A percentile compares a stretch with the other conserved stretches of the same genome.
Conservation (phyloP, 192 early-diverging fungal genomes). For the Backusella liffmaniae region DNA sequence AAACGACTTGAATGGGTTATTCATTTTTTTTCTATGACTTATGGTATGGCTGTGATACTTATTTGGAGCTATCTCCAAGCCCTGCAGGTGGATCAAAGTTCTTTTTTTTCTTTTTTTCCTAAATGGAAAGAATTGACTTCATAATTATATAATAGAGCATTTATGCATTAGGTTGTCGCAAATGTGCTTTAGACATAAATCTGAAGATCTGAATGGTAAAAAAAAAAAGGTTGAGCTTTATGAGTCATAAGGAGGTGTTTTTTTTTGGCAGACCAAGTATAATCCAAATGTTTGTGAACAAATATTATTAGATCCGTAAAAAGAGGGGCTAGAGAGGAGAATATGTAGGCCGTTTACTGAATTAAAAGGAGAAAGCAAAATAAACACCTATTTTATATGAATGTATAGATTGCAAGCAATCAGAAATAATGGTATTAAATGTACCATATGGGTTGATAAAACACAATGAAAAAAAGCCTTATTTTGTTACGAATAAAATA, state of each 20-base stretch:
- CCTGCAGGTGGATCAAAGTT: neutral
- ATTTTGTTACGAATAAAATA: too few relatives aligned
- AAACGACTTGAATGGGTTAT: neutral
- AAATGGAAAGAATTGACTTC: neutral
- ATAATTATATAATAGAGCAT: too few relatives aligned
- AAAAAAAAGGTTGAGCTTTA: neutral
- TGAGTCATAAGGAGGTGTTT: neutral
- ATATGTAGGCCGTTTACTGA: too few relatives aligned
- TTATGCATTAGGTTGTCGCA: neutral
- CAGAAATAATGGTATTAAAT: too few relatives aligned
- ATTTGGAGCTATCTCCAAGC: neutral
- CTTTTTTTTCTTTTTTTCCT: neutral
- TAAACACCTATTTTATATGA: too few relatives aligned
- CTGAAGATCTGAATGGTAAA: neutral
- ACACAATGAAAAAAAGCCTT: too few relatives aligned
- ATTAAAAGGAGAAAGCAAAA: too few relatives aligned
- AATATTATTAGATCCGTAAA: too few relatives aligned
- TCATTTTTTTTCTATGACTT: neutral
- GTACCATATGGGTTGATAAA: too few relatives aligned
- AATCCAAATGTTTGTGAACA: too few relatives aligned
- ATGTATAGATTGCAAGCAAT: too few relatives aligned
- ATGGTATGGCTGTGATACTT: neutral
- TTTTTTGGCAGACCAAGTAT: neutral
- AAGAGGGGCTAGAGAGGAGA: too few relatives aligned
- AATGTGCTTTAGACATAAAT: neutral